Base-by-base conservation (phyloP, 192 early-diverging fungal genomes). In the Podila verticillata region DNA sequence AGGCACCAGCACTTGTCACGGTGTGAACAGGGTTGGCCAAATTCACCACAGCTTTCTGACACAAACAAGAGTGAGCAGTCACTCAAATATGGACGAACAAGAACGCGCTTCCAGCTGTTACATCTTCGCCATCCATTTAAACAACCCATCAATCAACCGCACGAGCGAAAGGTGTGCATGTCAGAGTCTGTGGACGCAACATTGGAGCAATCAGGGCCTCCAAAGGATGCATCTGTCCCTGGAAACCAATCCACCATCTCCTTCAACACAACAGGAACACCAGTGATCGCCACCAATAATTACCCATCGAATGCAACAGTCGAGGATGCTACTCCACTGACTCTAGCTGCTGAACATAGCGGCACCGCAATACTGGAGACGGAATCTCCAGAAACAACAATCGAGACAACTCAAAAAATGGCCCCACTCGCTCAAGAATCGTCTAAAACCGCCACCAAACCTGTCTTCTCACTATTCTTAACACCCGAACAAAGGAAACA, bases 401-500 rank as follows among this genome's bases (percentile, higher is more conserved):
- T 15, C 15, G 15, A 44, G 39, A 0, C 39, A 44, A 15, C 15
- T 44, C 39, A 44, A 17, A 15, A 15, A 44, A 44, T 44, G 39
- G 39, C 13, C 39, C 4, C 39, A 44, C 1, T 44, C 13, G 12
- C 39, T 44, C 39, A 15, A 15, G 10, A 44, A 44, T 44, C 39
- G 17, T 15, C 39, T 2, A 44, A 44, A 44, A 44, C 39, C 39
- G 26, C 68, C 4, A 48, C 77, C 3, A 80, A 80, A 44, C 70
- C 57, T 35, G 77, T 80, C 2, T 80, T 80, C 48, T 80, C 77
- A 0, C 59, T 80, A 4, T 80, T 80, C 48, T 61, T 80, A 8
- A 68, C 77, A 28, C 77, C 77, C 2, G 77, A 80, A 24, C 65
- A 80, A 24, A 39, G 77, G 36, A 72, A 68, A 62, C 61, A 68